Evolutionary conservation across 2,329 filamentous ascomycete species (phyloP), one percentile per base, ranked within the genome.

Genomic region (Scleromitrula shiraiana): DNA sequence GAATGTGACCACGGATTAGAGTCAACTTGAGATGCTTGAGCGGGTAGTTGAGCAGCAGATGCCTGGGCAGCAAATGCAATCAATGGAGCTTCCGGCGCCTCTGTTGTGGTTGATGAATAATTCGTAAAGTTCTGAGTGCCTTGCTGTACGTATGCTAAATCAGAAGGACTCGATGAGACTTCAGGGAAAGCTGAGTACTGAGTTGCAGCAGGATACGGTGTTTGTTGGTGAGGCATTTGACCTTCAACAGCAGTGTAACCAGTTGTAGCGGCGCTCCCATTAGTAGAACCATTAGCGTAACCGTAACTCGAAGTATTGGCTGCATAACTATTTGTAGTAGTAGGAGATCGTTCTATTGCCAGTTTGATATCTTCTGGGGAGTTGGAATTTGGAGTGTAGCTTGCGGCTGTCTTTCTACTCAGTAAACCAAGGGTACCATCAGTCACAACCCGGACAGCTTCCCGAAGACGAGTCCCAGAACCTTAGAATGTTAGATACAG

Each of bases 391-490:
- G 50, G 36, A 38, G 32, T 24, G 22, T 36, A n/a, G 65, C 60
- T 26, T 59, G 29, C 42, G n/a, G 68, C 41, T 65, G 68, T 52
- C 65, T 69, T 56, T 17, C 68, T 67, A 46, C 65, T 70, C 47
- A 78, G 68, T 19, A 68, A 67, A n/a, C 59, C 61, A 3, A 78
- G 60, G 2, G 71, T 71, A 24, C 68, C 65, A 41, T 74, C 68
- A 7, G 75, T 67, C 20, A 78, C 73, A 14, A 63, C 62, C 15
- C 67, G 64, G n/a, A 77, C 68, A 2, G 72, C 69, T 33, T 69
- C 66, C 49, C 69, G 69, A 9, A 78, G 63, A 15, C 67, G 67
- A 33, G 67, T 64, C 7, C 71, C 73, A 23, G 73, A 72, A 22
- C 69, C 72, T 74, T 44, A 17, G 14, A 29, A 10, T 33, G 44